Evolutionary conservation across 768 basidiomycete genomes (phyloP), one percentile per base, ranked within the genome.

Genomic region (Suillus cothurnatus): DNA sequence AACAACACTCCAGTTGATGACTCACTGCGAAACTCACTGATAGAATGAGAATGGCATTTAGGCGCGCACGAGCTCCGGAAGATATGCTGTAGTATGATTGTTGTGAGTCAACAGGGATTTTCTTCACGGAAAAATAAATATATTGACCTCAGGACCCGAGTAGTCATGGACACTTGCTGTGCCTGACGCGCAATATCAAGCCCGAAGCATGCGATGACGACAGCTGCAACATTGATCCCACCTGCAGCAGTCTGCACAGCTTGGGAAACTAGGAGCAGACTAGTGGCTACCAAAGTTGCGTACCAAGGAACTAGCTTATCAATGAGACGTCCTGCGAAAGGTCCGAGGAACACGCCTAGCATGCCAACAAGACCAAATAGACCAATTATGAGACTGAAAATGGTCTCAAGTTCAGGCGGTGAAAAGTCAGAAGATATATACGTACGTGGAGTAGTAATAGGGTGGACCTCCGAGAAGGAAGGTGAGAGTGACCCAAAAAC

Each of bases 291-390:
- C 34, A 94, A 78, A 9, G 90, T 86, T 8, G 89, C 89, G 62
- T 89, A 87, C 93, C 93, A 96, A 0, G 90, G 89, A 0, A 92
- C 82, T 39, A 94, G 81, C 6, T 75, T 78, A 76, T 95, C 93
- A 63, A 95, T 84, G 15, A 85, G 68, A 52, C 82, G 84, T 0
- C 94, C 94, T 36, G 86, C 82, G 23, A 93, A 66, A 0, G 93
- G 93, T 0, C 89, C 90, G 62, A 86, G 76, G 9, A 87, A 78
- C 7, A 92, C 90, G 31, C 88, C 93, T 21, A 88, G 80, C 82
- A 85, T 85, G 45, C 92, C 92, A 21, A 92, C 80, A 17, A 94
- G 76, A 4, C 89, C 91, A 71, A 93, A 92, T 15, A 93, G 80
- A 3, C 91, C 92, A 63, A 92, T 92, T 19, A 81, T 82, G 47